phyloP scores from a whole-genome alignment of 257 asterid genomes.

The Nicotiana undulata region DNA sequence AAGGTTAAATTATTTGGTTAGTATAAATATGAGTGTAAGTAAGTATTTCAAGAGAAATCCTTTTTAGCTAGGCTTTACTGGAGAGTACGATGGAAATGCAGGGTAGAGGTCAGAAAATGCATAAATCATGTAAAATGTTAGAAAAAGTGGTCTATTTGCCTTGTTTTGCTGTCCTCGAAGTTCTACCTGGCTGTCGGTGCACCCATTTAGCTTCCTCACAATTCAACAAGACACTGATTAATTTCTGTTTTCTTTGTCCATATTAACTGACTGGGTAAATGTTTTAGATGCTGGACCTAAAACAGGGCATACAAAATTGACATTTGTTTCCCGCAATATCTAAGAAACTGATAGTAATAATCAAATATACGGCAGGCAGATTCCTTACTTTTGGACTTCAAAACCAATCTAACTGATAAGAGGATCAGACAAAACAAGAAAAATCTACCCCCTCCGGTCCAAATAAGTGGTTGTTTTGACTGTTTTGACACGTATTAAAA shows the following conservation, averaged over 20 bases:
- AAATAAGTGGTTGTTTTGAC: too few species aligned
- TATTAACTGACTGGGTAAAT: not conserved
- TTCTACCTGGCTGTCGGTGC: constrained; percentile 8
- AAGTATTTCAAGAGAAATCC: not conserved
- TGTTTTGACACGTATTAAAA: too few species aligned
- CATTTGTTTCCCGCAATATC: not conserved
- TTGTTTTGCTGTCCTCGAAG: not conserved
- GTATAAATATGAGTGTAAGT: too few species aligned
- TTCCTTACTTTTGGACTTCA: not conserved
- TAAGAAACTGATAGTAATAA: not conserved
- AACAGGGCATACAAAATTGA: not conserved
- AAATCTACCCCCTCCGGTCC: too few species aligned
- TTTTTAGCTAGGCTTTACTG: not conserved
- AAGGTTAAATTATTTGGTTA: too few species aligned
- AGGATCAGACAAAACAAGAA: not conserved
- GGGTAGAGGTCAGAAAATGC: not conserved
- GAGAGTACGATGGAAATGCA: not conserved
- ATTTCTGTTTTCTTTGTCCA: not conserved
- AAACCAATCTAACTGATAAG: not conserved
- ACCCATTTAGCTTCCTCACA: not conserved
- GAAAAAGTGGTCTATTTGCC: not conserved
- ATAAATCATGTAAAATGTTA: not conserved
- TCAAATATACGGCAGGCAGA: not conserved
- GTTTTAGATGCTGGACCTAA: not conserved
- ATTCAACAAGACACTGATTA: not conserved